Conservation (phyloP, 352 stramenopile species). For the Globisporangium recalcitrans region DNA sequence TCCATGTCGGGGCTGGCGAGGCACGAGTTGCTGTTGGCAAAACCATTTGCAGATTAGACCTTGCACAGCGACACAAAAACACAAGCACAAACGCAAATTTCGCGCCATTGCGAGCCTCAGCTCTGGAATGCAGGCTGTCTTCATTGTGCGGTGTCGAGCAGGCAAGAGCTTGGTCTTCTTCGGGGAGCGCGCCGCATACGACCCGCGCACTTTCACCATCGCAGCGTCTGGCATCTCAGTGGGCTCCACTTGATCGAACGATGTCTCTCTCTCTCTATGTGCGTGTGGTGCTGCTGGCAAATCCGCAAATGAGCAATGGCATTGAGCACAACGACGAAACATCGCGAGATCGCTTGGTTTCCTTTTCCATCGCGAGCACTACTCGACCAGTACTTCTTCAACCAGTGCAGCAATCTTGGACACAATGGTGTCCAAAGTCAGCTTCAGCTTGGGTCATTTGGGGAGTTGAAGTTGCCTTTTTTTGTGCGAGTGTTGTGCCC, state of each 20-base stretch:
- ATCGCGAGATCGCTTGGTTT: background rate
- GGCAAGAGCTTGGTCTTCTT: constrained; percentile 1
- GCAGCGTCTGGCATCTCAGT: background rate
- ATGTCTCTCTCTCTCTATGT: background rate
- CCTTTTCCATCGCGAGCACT: background rate
- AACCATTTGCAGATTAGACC: background rate
- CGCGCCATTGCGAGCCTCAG: constrained; percentile 3
- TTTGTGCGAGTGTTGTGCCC: too few species aligned
- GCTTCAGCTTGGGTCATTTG: background rate
- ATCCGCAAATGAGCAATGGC: constrained; percentile 10
- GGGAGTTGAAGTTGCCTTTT: too few species aligned
- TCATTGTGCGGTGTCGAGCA: background rate
- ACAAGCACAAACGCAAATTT: background rate
- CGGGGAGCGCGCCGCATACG: background rate
- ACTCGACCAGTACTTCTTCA: background rate
- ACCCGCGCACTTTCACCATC: constrained; percentile 6
- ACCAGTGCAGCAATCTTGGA: too few species aligned
- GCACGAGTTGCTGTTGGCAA: constrained; percentile 3
- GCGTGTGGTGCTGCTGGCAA: background rate
- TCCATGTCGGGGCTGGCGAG: background rate
- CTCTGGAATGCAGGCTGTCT: background rate
- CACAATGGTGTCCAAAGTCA: too few species aligned
- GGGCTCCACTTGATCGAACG: background rate
- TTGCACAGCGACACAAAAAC: background rate
- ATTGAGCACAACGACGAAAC: background rate